Base-by-base conservation (phyloP, 1,284 basidiomycete species). In the Sutorius eximius region DNA sequence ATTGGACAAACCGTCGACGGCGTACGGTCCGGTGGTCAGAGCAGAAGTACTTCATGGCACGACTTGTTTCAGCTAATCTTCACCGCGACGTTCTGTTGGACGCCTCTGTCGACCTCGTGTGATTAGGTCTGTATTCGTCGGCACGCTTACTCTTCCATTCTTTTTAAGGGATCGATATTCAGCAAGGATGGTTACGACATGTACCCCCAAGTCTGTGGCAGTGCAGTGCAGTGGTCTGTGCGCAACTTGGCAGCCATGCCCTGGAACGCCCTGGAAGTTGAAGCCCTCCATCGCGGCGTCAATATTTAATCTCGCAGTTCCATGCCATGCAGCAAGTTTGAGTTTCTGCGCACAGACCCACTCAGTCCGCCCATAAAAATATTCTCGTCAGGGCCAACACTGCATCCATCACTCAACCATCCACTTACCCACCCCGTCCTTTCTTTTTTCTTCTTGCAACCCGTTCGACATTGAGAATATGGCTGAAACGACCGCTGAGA, bases 261-360 rank as follows among this genome's bases (percentile, higher is more conserved):
- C 42, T 40, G 50, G 37, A 38, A 38, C 45, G 15, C 41, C 10
- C 34, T 29, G 46, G 24, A 44, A 37, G 30, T 42, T 40, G 16
- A 41, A 29, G 27, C 45, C 29, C 49, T 50, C 43, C 54, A 55
- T 11, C 15, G 37, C 59, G 56, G 64, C 12, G 15, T 51, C 61
- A 64, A 54, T 63, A 62, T 47, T 52, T 38, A 53, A 40, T 57
- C 38, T 51, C 60, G 37, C 59, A 51, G 51, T 47, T 60, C 46
- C 38, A 22, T 45, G 54, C 60, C 59, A 63, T 66, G 62, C 52
- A 29, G 27, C 47, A 18, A 52, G 46, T 64, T 50, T 59, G 60
- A 51, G 53, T 61, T 61, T 53, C 47, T 67, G 63, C 55, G 61
- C 62, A 67, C 65, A 60, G 62, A 65, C 62, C 60, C 62, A 18